phyloP scores from a whole-genome alignment of 257 asterid species.

The Solanum chiquidenum region DNA sequence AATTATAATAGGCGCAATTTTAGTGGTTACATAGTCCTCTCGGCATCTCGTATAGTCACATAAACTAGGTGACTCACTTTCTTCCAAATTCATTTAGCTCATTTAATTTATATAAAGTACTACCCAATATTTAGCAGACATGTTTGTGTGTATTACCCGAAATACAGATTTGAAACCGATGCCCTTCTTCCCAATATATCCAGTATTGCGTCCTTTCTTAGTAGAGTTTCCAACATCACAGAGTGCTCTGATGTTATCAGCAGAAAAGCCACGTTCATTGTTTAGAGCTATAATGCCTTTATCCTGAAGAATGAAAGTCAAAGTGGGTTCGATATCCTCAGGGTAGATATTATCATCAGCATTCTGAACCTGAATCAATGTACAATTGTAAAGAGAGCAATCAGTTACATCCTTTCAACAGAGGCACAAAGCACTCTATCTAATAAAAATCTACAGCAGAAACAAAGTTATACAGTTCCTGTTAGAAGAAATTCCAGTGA shows the following conservation, averaged over 20 bases:
- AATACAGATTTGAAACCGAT: conserved; percentile 99
- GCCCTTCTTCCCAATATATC: conserved; percentile 99
- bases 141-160: conserved; percentile 48
- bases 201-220: conserved; percentile 51
- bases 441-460: background rate
- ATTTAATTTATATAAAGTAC: background rate
- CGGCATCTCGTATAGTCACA: background rate
- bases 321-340: conserved; percentile 67
- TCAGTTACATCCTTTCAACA: background rate
- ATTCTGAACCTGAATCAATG: conserved; percentile 69
- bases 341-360: conserved; percentile 91
- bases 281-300: conserved; percentile 66
- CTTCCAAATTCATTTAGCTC: background rate
- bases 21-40: background rate
- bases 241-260: conserved; percentile 75
- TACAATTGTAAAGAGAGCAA: background rate
- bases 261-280: conserved; percentile 83
- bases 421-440: background rate
- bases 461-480: background rate
- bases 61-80: background rate
- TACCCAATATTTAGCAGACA: background rate
- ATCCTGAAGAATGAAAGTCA: conserved; percentile 77
- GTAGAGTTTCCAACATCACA: conserved; percentile 98
- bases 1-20: background rate
- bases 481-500: background rate